Percentiles rank a stretch among this genome's conserved stretches.
These are phyloP conservation scores for Umbilicaria muhlenbergii DNA, from an alignment of 495 filamentous ascomycete species.

Conservation along the genomic window DNA sequence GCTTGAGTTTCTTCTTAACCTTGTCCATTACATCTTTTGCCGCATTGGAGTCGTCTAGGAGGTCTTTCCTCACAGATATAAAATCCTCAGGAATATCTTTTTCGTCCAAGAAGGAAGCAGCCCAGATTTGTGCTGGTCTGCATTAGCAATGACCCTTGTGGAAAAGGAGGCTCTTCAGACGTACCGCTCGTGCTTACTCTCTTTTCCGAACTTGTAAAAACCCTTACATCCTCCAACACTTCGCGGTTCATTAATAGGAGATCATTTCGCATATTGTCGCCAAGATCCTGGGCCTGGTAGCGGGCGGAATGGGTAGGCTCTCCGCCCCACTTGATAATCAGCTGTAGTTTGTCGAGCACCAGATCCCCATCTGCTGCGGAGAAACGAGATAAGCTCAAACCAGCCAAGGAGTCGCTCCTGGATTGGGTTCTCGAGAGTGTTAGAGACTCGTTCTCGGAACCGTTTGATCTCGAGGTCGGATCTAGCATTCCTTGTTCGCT, in stretches of 20 bases:
- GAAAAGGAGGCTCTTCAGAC: slow-evolving; percentile 10
- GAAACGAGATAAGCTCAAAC: slow-evolving; percentile 74
- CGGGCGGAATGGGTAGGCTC: slow-evolving; percentile 95
- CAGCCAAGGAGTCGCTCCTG: slow-evolving; percentile 69
- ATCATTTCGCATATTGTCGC: slow-evolving; percentile 90
- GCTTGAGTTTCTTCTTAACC: slow-evolving; percentile 97
- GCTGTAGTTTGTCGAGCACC: slow-evolving; percentile 83
- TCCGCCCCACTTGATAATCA: slow-evolving; percentile 98
- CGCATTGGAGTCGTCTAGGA: slow-evolving; percentile 96
- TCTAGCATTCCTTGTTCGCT: slow-evolving; percentile 11
- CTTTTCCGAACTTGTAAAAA: slow-evolving; percentile 89
- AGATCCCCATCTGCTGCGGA: slow-evolving; percentile 81
- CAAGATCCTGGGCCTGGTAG: slow-evolving; percentile 88
- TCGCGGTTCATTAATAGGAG: slow-evolving; percentile 85
- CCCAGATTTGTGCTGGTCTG: slow-evolving; percentile 75
- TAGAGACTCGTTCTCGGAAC: background rate
- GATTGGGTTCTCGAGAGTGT: slow-evolving; percentile 26
- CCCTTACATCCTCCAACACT: slow-evolving; percentile 71
- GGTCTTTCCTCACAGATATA: slow-evolving; percentile 80
- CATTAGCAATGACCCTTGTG: slow-evolving; percentile 10
- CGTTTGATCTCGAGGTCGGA: background rate
- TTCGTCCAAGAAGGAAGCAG: slow-evolving; percentile 71
- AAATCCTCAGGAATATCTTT: slow-evolving; percentile 72
- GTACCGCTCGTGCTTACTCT: slow-evolving; percentile 79
- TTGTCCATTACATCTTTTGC: slow-evolving; percentile 99